A percentile compares a stretch with the other conserved stretches of the same genome.
Evolutionary conservation across 2,329 filamentous ascomycete species (phyloP).

Genomic region (Nothophaeocryptopus gaeumannii): DNA sequence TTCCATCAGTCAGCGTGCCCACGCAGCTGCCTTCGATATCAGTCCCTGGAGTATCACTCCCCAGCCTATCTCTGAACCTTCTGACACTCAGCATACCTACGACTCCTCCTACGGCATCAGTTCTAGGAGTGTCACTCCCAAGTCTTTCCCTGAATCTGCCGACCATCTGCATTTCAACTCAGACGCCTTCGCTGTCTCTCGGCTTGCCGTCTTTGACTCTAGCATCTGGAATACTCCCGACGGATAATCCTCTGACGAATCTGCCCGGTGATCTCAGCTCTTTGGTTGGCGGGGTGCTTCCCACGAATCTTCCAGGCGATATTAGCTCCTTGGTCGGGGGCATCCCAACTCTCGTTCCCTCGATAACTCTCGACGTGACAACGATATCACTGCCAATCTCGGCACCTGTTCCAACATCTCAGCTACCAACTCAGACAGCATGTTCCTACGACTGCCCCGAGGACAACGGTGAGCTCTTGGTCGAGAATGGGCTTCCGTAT

Average conservation of each 20-base stretch:
- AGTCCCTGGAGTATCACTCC: background rate
- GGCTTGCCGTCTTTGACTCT: background rate
- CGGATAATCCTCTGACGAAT: slow-evolving; percentile 3
- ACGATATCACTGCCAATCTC: slow-evolving; percentile 8
- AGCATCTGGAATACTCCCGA: background rate
- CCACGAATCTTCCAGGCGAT: slow-evolving; percentile 1
- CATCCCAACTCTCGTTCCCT: background rate
- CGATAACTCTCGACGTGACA: background rate
- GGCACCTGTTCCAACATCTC: slow-evolving; percentile 18
- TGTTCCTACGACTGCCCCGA: slow-evolving; percentile 19
- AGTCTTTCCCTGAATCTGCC: background rate
- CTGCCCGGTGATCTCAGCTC: slow-evolving; percentile 3
- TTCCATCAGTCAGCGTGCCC: background rate
- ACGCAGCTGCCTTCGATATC: background rate
- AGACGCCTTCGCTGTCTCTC: background rate
- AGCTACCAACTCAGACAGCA: slow-evolving; percentile 19
- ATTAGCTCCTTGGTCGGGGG: background rate
- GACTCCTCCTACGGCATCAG: too few relatives aligned
- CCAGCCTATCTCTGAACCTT: background rate
- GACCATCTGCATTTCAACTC: background rate
- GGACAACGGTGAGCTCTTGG: slow-evolving; percentile 19
- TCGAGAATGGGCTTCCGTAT: slow-evolving; percentile 23
- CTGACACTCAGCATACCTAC: background rate
- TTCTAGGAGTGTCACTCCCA: too few relatives aligned
- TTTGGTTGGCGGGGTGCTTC: background rate